Conservation (phyloP, 768 basidiomycete genomes). For the Mycena latifolia region DNA sequence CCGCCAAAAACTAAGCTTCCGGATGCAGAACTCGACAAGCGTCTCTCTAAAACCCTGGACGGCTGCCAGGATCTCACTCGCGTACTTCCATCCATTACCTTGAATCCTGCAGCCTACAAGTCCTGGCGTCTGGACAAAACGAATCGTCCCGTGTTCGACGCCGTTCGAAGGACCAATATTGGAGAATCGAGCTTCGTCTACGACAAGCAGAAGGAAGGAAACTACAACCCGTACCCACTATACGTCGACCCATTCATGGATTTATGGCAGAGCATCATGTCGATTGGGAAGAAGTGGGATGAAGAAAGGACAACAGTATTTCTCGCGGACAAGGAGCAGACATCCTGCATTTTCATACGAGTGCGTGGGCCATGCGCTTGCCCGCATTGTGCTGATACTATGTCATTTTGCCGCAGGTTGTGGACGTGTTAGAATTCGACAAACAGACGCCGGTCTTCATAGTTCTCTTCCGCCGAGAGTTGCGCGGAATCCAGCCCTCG, state of each 20-base stretch:
- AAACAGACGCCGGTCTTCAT: conserved; percentile 18
- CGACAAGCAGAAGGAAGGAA: too few relatives aligned
- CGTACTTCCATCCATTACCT: conserved; percentile 18
- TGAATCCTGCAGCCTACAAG: conserved; percentile 17
- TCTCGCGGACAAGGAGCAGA: conserved; percentile 20
- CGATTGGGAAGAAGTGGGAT: conserved; percentile 12
- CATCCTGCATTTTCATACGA: conserved; percentile 25
- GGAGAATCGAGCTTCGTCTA: conserved; percentile 21
- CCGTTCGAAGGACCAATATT: conserved; percentile 14
- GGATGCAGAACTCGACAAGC: conserved; percentile 31
- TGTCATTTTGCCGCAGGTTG: neutral
- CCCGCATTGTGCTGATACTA: neutral
- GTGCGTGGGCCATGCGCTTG: conserved; percentile 10
- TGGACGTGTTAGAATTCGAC: conserved; percentile 28
- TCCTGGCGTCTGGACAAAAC: conserved; percentile 17
- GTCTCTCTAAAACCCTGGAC: conserved; percentile 29
- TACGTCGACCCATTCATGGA: conserved; percentile 25
- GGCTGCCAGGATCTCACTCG: conserved; percentile 29
- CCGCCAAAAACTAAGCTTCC: conserved; percentile 32
- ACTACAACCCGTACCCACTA: conserved; percentile 16
- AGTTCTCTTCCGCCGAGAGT: conserved; percentile 9
- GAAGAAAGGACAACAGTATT: neutral
- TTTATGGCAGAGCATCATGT: conserved; percentile 27
- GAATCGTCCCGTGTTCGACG: conserved; percentile 13
- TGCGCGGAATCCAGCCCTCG: neutral